Conservation (phyloP, 176 grass and related monocot genomes). For the Triticum monococcum region DNA sequence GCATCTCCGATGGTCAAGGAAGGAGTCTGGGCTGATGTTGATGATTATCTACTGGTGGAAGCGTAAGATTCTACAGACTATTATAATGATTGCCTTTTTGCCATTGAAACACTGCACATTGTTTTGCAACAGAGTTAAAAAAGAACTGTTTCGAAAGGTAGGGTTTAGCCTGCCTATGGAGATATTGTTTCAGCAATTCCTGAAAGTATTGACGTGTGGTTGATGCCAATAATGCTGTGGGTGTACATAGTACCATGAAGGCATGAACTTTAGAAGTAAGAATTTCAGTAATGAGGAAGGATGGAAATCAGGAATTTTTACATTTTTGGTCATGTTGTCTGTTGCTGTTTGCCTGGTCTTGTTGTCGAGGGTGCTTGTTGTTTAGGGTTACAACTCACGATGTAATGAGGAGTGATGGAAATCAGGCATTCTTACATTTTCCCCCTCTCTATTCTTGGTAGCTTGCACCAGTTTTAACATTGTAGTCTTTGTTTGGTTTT, state of each 20-base stretch:
- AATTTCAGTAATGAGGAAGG: neutral
- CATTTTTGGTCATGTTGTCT: neutral
- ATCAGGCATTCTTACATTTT: neutral
- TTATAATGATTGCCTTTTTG: neutral
- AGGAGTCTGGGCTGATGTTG: conserved; percentile 54
- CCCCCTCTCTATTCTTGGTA: neutral
- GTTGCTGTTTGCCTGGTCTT: neutral
- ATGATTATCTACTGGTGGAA: conserved; percentile 67
- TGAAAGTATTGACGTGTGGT: neutral
- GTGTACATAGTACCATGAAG: neutral
- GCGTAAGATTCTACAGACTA: conserved; percentile 54
- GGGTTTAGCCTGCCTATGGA: neutral
- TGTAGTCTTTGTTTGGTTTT: conserved; percentile 2
- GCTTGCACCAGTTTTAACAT: neutral
- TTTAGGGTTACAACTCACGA: conserved; percentile 3
- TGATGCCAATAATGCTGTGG: neutral
- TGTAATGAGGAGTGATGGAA: neutral
- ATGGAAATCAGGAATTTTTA: no score
- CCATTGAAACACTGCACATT: conserved; percentile 18
- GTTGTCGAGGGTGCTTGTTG: neutral
- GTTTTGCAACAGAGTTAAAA: neutral
- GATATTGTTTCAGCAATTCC: neutral
- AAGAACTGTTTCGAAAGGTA: neutral
- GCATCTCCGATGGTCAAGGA: conserved; percentile 61
- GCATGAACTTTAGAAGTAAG: neutral